Percentiles rank a stretch among this genome's conserved stretches.
Conservation (phyloP, 164 flowering plant genomes). For the Chimonanthus salicifolius region DNA sequence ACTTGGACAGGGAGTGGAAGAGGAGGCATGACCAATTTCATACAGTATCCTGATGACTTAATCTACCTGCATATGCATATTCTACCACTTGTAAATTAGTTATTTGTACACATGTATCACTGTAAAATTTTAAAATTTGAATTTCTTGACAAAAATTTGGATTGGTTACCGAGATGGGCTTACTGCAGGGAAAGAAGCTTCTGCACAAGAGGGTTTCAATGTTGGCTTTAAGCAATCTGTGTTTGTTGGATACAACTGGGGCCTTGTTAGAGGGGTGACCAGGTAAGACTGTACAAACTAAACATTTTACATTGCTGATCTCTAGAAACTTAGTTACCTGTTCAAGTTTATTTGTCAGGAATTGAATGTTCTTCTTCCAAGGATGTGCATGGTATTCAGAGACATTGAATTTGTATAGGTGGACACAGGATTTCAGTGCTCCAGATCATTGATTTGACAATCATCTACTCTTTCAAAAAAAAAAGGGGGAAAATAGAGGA, state of each 20-base stretch:
- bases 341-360: neutral
- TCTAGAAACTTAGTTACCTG: neutral
- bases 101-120: neutral
- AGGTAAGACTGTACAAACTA: constrained; percentile 38
- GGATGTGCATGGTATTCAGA: neutral
- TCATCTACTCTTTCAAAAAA: neutral
- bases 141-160: constrained; percentile 25
- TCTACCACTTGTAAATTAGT: neutral
- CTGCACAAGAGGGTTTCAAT: constrained; percentile 85
- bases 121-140: neutral
- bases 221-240: constrained; percentile 73
- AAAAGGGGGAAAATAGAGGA: neutral
- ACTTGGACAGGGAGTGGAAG: constrained; percentile 65
- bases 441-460: neutral
- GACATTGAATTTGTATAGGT: neutral
- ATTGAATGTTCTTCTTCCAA: neutral
- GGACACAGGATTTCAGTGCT: neutral
- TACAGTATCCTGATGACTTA: constrained; percentile 34
- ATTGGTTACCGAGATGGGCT: constrained; percentile 88
- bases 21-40: constrained; percentile 55
- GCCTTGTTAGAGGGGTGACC: constrained; percentile 70
- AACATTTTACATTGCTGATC: neutral
- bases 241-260: constrained; percentile 59
- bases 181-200: constrained; percentile 67
- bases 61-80: neutral